These are phyloP conservation scores for Aspergillus affinis DNA, from an alignment of 495 filamentous ascomycete genomes.

Conservation along the genomic window DNA sequence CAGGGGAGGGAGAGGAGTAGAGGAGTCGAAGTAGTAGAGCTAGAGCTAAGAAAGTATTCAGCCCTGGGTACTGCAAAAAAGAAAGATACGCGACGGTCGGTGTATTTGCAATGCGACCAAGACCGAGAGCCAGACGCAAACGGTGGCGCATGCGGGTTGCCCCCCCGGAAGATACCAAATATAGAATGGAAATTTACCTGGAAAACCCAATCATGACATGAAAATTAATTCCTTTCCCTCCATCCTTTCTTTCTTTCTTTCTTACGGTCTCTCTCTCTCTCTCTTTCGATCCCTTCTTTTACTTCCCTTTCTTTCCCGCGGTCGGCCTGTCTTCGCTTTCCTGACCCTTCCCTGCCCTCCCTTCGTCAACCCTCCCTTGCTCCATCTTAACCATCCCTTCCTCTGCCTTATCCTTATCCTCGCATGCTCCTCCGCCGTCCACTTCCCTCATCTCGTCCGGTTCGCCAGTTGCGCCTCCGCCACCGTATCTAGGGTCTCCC, in stretches of 20 bases:
- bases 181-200: background rate
- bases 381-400: constrained; percentile 2
- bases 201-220: background rate
- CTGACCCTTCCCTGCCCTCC: background rate
- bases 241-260: constrained; percentile 3
- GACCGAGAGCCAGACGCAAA: background rate
- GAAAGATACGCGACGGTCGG: no score
- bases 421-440: background rate
- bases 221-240: background rate
- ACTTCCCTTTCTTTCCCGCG: background rate
- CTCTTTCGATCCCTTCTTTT: constrained; percentile 9
- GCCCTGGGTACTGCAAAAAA: no score
- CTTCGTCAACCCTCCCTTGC: background rate
- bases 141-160: background rate
- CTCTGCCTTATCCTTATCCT: constrained; percentile 4
- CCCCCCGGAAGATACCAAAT: background rate
- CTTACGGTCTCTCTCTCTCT: background rate
- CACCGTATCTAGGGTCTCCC: background rate
- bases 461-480: background rate
- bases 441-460: background rate
- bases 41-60: no score
- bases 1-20: no score
- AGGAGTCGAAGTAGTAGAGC: no score
- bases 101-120: no score
- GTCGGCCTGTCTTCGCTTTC: background rate